Base-by-base conservation (phyloP, 2,329 filamentous ascomycete species). In the Xylariaceae sp. region DNA sequence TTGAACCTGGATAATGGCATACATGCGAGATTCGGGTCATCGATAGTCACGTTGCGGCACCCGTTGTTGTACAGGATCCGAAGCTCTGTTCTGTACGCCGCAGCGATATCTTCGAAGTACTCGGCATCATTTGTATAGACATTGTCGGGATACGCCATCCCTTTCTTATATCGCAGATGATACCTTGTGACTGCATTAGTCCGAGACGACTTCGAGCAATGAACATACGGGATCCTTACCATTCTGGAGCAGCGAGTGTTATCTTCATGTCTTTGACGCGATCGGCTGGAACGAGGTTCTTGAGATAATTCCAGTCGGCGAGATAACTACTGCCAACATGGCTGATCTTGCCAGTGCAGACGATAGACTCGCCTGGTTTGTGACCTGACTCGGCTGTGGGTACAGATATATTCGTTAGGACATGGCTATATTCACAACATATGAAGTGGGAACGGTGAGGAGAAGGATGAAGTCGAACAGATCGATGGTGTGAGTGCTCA, bases 11-110 rank as follows among this genome's bases (percentile, higher is more conserved):
- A 13, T 9, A 42, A 4, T 9, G 5, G 37, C 83, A 75, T 73
- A 87, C 85, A 88, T 11, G 84, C 84, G 67, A 88, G 77, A 61
- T 85, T 84, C 1, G 85, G 85, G 70, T 88, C 85, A 62, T 88
- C 85, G 53, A 86, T 86, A 65, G 87, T 85, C 35, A 87, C 81
- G 64, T 87, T 87, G 47, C 84, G 76, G 65, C 84, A 78, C 3
- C 85, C 85, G 44, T 83, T 82, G 59, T 85, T 78, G 68, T 88
- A 87, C 13, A 88, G 76, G 64, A 82, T 77, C 62, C 80, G 77
- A 51, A 88, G 74, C 70, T 88, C 85, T 15, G 68, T 68, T 47
- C 65, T 66, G 55, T 87, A 88, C 13, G 85, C 84, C 72, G 78
- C 82, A 64, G 84, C 84, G 47, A 88, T 84, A 63, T 87, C 85